A percentile compares a stretch with the other conserved stretches of the same genome.
These are phyloP conservation scores for Phytophthora parvispora DNA, from an alignment of 352 stramenopile species.

Conservation along the genomic window DNA sequence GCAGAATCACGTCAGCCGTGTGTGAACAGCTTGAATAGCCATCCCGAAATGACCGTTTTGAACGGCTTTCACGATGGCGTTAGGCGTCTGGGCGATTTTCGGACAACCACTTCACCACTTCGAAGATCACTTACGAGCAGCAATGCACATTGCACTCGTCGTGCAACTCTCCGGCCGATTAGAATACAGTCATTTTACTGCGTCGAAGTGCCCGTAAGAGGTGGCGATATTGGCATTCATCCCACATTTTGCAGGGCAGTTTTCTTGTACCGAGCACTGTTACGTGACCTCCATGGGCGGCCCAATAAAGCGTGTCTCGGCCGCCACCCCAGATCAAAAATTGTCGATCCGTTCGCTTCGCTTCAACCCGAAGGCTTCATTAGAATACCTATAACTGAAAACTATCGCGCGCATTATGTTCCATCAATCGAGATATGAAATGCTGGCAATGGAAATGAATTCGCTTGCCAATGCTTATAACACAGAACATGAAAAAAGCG, in stretches of 20 bases:
- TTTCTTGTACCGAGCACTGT: not conserved
- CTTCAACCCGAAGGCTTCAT: too few relatives aligned
- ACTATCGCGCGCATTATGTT: too few relatives aligned
- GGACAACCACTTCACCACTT: not conserved
- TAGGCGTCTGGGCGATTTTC: too few relatives aligned
- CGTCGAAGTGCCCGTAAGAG: not conserved
- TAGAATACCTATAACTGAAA: too few relatives aligned
- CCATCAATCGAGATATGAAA: too few relatives aligned
- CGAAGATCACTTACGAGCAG: not conserved
- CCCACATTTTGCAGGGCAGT: not conserved
- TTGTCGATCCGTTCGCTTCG: not conserved
- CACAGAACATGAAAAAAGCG: too few relatives aligned
- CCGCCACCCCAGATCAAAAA: constrained; percentile 7
- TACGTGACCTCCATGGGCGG: not conserved
- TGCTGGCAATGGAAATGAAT: too few relatives aligned
- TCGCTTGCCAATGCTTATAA: too few relatives aligned
- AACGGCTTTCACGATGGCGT: too few relatives aligned
- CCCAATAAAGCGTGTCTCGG: not conserved
- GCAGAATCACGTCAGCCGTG: too few relatives aligned
- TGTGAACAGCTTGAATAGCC: too few relatives aligned
- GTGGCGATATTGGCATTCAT: not conserved
- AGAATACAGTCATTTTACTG: not conserved
- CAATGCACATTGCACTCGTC: not conserved
- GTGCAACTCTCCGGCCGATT: not conserved
- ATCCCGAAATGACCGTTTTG: too few relatives aligned